Conservation (phyloP, 2,329 filamentous ascomycete species). For the Fusarium sp. region DNA sequence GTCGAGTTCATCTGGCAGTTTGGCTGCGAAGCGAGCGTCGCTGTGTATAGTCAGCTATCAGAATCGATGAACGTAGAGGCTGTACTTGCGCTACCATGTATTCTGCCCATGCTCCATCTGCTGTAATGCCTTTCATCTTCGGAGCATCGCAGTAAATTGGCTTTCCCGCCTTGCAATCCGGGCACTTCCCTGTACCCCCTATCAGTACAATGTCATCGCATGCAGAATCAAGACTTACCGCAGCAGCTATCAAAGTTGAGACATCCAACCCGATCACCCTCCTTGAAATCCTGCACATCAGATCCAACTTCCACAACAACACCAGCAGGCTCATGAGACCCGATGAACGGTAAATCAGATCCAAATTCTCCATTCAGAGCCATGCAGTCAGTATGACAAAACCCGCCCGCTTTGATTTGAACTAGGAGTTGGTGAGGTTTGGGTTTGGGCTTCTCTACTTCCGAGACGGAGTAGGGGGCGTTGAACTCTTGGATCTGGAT, state of each 20-base stretch:
- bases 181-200: neutral
- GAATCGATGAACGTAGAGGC: too few relatives aligned
- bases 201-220: fast-evolving
- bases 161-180: neutral
- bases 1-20: neutral
- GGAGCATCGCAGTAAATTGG: neutral
- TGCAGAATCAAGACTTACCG: neutral
- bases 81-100: slow-evolving; percentile 14
- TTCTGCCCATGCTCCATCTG: slow-evolving; percentile 13
- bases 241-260: slow-evolving; percentile 23
- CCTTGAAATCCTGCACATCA: neutral
- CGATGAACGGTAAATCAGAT: neutral
- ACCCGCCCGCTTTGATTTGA: slow-evolving; percentile 4
- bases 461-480: neutral
- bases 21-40: neutral
- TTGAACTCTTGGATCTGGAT: slow-evolving; percentile 7
- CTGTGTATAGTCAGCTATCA: neutral
- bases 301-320: slow-evolving; percentile 2
- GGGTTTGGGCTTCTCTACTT: neutral
- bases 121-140: neutral
- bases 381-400: slow-evolving; percentile 18
- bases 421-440: neutral
- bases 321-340: slow-evolving; percentile 2
- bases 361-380: neutral
- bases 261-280: slow-evolving; percentile 5